Conservation (phyloP, 192 early-diverging fungal genomes). For the Entomortierella chlamydospora region DNA sequence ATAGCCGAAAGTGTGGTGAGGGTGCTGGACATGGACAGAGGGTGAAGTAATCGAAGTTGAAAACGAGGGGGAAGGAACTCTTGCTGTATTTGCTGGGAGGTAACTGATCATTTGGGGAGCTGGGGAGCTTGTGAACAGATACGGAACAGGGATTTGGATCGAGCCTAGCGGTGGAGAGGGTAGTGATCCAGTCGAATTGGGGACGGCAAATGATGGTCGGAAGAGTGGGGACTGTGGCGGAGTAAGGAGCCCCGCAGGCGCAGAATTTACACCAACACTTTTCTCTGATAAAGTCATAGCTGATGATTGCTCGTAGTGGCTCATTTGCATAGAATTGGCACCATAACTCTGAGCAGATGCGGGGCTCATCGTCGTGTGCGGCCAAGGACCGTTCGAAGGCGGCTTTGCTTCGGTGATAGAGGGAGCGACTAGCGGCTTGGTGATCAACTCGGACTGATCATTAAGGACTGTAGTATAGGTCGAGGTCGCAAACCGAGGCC, state of each 20-base stretch:
- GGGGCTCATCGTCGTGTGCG: not conserved
- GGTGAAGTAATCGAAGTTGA: not conserved
- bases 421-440: slow-evolving; percentile 7
- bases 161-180: not conserved
- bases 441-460: slow-evolving; percentile 9
- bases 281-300: not conserved
- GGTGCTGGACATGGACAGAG: not conserved
- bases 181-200: not conserved
- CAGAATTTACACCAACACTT: not conserved
- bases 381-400: not conserved
- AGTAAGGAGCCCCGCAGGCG: slow-evolving; percentile 5
- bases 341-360: not conserved
- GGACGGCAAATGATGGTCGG: not conserved
- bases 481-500: slow-evolving; percentile 35
- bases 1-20: slow-evolving; percentile 12
- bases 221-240: slow-evolving; percentile 28
- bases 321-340: too few relatives aligned
- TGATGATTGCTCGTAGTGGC: not conserved
- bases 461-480: slow-evolving; percentile 20
- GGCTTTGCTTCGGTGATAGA: not conserved
- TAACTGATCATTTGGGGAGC: not conserved
- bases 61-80: not conserved
- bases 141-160: not conserved
- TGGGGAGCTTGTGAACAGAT: not conserved
- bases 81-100: not conserved